A percentile compares a stretch with the other conserved stretches of the same genome.
These are phyloP conservation scores for Rhodocollybia butyracea DNA, from an alignment of 768 basidiomycete species.

Conservation along the genomic window DNA sequence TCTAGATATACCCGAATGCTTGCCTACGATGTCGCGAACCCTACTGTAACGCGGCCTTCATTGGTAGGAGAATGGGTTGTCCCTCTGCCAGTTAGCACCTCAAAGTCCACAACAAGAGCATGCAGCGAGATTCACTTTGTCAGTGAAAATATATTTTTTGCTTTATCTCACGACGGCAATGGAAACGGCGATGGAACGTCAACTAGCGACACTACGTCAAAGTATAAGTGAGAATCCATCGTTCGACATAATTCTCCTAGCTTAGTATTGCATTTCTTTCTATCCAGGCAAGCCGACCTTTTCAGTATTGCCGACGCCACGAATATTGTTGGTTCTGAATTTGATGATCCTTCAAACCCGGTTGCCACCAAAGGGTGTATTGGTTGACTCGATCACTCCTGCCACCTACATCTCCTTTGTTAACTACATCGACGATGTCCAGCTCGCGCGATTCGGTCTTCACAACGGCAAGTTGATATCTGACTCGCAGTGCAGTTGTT, in stretches of 20 bases:
- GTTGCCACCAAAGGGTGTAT: slow-evolving; percentile 46
- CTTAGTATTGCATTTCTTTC: not conserved
- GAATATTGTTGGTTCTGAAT: slow-evolving; percentile 55
- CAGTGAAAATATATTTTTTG: slow-evolving; percentile 50
- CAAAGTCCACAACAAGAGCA: slow-evolving; percentile 46
- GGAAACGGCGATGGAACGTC: slow-evolving; percentile 43
- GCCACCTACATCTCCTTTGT: slow-evolving; percentile 58
- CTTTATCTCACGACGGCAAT: slow-evolving; percentile 56
- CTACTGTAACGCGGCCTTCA: slow-evolving; percentile 24
- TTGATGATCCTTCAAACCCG: slow-evolving; percentile 50
- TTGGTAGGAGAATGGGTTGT: slow-evolving; percentile 60
- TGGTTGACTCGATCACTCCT: slow-evolving; percentile 45
- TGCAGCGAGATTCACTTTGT: slow-evolving; percentile 61
- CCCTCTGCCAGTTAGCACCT: slow-evolving; percentile 46
- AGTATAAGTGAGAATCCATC: slow-evolving; percentile 43
- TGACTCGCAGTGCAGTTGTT: too few relatives aligned
- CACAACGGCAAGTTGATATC: slow-evolving; percentile 45
- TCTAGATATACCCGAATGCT: slow-evolving; percentile 54
- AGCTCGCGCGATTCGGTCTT: slow-evolving; percentile 59
- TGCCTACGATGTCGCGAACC: slow-evolving; percentile 46
- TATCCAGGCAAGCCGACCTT: slow-evolving; percentile 52
- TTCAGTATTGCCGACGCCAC: slow-evolving; percentile 57
- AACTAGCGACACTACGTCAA: slow-evolving; percentile 37
- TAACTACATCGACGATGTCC: slow-evolving; percentile 45
- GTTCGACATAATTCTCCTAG: slow-evolving; percentile 4